Evolutionary conservation across 2,329 filamentous ascomycete species (phyloP), one percentile per base, ranked within the genome.

Genomic region (Diaporthe nobilis): DNA sequence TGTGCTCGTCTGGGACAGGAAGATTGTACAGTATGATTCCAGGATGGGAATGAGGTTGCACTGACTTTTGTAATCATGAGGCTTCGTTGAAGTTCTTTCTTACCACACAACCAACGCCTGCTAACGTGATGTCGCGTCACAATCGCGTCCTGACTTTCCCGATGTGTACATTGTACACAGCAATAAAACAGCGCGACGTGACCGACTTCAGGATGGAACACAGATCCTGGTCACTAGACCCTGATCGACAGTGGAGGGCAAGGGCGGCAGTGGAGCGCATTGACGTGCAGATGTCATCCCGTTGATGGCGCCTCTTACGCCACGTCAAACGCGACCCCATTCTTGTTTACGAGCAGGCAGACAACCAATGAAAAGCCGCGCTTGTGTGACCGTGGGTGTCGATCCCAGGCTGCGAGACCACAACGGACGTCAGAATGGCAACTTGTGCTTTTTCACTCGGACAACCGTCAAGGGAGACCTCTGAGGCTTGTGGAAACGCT

Each of bases 241-340:
- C 65, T 63, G 44, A 63, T 42, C 42, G 51, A 53, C 65, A 68
- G 5, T 28, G 34, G 15, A 22, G 49, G 49, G 8, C 28, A 47
- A 74, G 42, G 49, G 37, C 15, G 15, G 25, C 44, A 17, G 51
- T 28, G 60, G 65, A n/a, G 13, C 51, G 67, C 55, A 72, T 75
- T 71, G 67, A 55, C 55, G 20, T 63, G 34, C 57, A 71, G 44
- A 71, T 75, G 65, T 75, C 49, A 72, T 65, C 49, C 31, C 73
- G 42, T 34, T 2, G 1, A 42, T 71, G 37, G 65, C 65, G 47
- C 31, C 31, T 47, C 44, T 47, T 49, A 63, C 55, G 55, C 55
- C 63, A 68, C 44, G 63, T 68, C 63, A 68, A 68, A 68, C 63
- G 44, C 63, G 63, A 49, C 63, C 31, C 44, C 31, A 53, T 53